phyloP scores from a whole-genome alignment of 2,329 filamentous ascomycete species.

The Sordariomycetes sp. region DNA sequence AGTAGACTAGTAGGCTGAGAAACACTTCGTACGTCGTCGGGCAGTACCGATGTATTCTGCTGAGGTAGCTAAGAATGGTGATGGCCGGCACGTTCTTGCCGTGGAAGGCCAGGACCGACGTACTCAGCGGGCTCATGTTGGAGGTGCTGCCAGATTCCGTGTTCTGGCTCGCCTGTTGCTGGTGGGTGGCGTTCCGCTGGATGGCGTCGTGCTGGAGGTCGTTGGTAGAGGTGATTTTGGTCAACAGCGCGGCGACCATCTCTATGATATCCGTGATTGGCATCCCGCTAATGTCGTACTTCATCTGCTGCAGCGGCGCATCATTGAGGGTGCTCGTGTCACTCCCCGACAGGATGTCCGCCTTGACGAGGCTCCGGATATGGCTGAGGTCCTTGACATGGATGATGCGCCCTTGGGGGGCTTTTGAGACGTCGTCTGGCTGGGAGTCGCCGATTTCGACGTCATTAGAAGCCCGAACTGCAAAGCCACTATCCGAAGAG shows the following conservation, averaged over 20 bases:
- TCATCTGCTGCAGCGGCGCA: constrained; percentile 39
- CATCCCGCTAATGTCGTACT: constrained; percentile 95
- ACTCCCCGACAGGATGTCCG: constrained; percentile 51
- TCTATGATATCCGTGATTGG: constrained; percentile 95
- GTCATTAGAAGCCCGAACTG: constrained; percentile 7
- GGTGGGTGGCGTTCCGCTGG: constrained; percentile 54
- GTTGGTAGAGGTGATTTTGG: constrained; percentile 95
- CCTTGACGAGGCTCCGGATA: constrained; percentile 75
- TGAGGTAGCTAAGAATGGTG: constrained; percentile 90
- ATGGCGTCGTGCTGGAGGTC: constrained; percentile 86
- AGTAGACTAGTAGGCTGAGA: constrained; percentile 87
- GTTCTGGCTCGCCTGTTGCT: constrained; percentile 37
- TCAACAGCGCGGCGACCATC: constrained; percentile 92
- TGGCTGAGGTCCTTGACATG: constrained; percentile 82
- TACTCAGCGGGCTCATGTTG: constrained; percentile 45
- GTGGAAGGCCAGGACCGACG: constrained; percentile 81
- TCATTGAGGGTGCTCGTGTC: constrained; percentile 35
- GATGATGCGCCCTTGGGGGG: constrained; percentile 39
- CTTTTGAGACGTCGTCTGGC: constrained; percentile 4
- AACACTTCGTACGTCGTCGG: constrained; percentile 98
- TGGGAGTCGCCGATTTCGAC: constrained; percentile 11
- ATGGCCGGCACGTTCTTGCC: constrained; percentile 97
- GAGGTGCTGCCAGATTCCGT: constrained; percentile 35
- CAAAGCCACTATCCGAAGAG: constrained; percentile 17
- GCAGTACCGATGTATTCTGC: constrained; percentile 96